Conservation (phyloP, 805 yeast species). For the Lipomyces orientalis region DNA sequence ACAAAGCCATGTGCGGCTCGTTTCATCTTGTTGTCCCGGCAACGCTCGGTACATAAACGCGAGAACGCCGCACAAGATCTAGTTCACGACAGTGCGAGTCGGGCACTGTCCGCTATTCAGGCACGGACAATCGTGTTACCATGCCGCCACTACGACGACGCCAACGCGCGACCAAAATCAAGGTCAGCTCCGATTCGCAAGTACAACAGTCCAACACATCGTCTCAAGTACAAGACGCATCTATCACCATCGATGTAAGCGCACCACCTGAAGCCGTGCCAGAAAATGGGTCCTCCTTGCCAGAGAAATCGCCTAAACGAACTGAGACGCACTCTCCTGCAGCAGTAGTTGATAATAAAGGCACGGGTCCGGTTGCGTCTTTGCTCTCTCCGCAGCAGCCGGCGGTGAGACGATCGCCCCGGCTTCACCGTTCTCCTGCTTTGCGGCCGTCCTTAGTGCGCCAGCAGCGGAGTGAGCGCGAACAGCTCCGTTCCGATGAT, state of each 20-base stretch:
- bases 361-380: conserved; percentile 7
- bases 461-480: neutral
- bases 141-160: conserved; percentile 25
- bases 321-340: neutral
- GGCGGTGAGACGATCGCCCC: conserved; percentile 17
- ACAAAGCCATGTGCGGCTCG: neutral
- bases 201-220: neutral
- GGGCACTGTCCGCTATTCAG: neutral
- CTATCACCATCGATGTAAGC: neutral
- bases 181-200: neutral
- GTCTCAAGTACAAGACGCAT: neutral
- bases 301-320: conserved; percentile 7
- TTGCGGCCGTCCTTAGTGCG: neutral
- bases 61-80: conserved; percentile 3
- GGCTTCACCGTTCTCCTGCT: neutral
- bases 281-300: neutral
- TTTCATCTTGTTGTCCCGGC: conserved; percentile 3
- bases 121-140: neutral
- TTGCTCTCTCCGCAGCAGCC: conserved; percentile 6
- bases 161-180: conserved; percentile 8
- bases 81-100: neutral
- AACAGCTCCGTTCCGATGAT: neutral
- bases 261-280: neutral
- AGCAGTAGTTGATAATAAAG: neutral
- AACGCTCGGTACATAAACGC: conserved; percentile 6